Percentiles rank a stretch among this genome's conserved stretches.
These are phyloP conservation scores for Mariannaea elegans DNA, from an alignment of 2,329 filamentous ascomycete genomes.

Conservation along the genomic window DNA sequence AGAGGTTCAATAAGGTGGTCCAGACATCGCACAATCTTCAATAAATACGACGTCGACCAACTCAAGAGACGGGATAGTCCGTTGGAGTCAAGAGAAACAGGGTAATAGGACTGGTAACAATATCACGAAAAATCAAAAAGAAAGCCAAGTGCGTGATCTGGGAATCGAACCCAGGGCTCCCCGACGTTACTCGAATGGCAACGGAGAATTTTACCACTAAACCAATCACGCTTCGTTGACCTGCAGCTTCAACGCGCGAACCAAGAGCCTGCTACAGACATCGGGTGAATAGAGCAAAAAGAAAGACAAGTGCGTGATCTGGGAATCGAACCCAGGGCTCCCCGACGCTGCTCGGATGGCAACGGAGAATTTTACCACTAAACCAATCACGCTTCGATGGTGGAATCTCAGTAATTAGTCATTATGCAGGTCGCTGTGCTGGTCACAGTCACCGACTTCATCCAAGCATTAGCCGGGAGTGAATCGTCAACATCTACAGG, in stretches of 20 bases:
- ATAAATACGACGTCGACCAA: no score
- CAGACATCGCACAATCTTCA: no score
- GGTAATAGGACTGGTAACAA: no score
- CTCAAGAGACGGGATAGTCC: no score
- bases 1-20: no score
- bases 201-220: no score
- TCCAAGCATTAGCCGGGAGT: no score
- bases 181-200: no score
- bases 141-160: background rate
- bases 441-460: no score
- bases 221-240: background rate
- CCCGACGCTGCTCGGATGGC: constrained; percentile 11
- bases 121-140: background rate
- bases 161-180: constrained; percentile 8
- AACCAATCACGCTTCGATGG: constrained; percentile 12
- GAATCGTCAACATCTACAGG: no score
- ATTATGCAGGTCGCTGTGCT: background rate
- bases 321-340: constrained; percentile 3
- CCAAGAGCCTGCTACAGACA: background rate
- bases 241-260: background rate
- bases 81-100: no score
- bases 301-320: background rate
- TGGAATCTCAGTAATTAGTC: background rate
- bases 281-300: background rate
- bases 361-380: constrained; percentile 18